Conservation (phyloP, 768 basidiomycete species). For the Serendipita sp. region DNA sequence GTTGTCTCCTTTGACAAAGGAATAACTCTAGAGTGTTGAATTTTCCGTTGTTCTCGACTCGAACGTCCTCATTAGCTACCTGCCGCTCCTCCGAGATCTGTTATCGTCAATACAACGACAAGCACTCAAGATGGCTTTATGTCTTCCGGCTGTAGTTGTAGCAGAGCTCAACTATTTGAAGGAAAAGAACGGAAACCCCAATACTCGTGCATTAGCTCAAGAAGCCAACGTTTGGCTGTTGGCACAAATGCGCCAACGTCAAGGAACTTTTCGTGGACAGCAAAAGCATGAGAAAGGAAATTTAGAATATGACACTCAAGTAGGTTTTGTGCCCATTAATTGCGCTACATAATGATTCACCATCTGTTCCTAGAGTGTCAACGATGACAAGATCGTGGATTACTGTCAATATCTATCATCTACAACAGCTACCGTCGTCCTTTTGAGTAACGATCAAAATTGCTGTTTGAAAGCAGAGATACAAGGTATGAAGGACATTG, state of each 20-base stretch:
- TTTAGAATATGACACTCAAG: conserved; percentile 32
- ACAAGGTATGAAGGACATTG: conserved; percentile 20
- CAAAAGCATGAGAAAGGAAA: conserved; percentile 51
- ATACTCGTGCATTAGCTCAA: conserved; percentile 33
- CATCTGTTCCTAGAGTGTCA: conserved; percentile 26
- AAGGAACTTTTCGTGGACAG: conserved; percentile 37
- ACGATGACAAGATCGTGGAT: conserved; percentile 60
- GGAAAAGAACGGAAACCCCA: conserved; percentile 18
- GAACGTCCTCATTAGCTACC: conserved; percentile 55
- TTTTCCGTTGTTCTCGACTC: conserved; percentile 54
- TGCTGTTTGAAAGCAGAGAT: conserved; percentile 38
- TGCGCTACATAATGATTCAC: conserved; percentile 12
- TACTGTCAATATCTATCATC: conserved; percentile 47
- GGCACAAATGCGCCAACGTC: conserved; percentile 40
- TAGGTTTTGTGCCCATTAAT: conserved; percentile 16
- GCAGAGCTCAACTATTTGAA: conserved; percentile 48
- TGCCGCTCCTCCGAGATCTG: conserved; percentile 48
- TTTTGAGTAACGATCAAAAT: conserved; percentile 58
- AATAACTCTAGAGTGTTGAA: not conserved
- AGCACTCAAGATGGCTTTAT: conserved; percentile 35
- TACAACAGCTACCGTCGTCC: conserved; percentile 29
- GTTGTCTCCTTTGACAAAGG: no score
- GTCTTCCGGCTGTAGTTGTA: conserved; percentile 62
- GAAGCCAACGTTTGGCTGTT: conserved; percentile 55
- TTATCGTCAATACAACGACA: conserved; percentile 40